Percentiles rank a stretch among this genome's conserved stretches.
Conservation (phyloP, 73 alveolate genomes). For the Tetrahymena thermophila region DNA sequence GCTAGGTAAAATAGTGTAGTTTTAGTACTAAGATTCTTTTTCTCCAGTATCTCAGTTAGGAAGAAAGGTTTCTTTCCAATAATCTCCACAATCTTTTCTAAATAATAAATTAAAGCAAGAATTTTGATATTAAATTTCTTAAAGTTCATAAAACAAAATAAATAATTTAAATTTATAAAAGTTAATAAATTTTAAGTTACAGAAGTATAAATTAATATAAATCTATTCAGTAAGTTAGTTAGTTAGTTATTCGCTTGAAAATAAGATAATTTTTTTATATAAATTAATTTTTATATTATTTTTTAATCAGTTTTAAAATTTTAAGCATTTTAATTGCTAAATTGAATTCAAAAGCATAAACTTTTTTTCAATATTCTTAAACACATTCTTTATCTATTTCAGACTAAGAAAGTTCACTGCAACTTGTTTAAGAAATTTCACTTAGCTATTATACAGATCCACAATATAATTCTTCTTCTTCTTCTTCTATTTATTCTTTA, state of each 20-base stretch:
- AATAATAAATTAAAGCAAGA: background rate
- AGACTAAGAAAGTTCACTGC: background rate
- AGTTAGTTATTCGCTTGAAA: no score
- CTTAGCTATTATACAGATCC: background rate
- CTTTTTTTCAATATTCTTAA: background rate
- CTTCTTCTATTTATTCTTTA: background rate
- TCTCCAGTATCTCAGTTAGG: background rate
- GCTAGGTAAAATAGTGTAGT: background rate
- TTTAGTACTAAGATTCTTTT: background rate
- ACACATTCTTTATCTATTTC: background rate
- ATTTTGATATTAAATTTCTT: background rate
- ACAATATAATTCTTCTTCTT: background rate
- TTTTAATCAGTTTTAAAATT: no score
- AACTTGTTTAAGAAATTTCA: background rate
- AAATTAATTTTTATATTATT: no score
- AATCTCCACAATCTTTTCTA: background rate
- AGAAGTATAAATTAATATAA: no score
- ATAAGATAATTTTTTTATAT: no score
- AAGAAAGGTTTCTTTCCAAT: background rate
- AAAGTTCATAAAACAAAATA: no score
- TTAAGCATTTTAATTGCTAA: no score
- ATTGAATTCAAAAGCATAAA: no score
- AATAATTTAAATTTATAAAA: no score
- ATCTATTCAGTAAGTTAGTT: no score
- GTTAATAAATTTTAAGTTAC: background rate